Evolutionary conservation across 345 rosid species (phyloP).

Genomic region (Arabidopsis suecica): DNA sequence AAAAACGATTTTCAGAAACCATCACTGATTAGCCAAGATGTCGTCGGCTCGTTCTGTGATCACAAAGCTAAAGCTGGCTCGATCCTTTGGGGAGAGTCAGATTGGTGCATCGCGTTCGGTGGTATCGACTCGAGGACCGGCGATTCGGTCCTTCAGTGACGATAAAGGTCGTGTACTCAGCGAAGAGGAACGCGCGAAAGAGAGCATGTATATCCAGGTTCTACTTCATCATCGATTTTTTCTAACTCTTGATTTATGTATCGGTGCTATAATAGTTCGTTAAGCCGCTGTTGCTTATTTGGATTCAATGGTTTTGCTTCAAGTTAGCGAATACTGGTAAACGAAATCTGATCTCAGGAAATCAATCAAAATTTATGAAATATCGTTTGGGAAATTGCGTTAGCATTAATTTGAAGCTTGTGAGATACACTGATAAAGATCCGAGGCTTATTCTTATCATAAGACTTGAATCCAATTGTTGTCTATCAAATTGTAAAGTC

Average conservation of each 20-base stretch:
- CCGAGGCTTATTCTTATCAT: background rate
- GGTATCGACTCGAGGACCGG: conserved; percentile 54
- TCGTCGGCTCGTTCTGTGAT: conserved; percentile 51
- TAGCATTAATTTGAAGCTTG: background rate
- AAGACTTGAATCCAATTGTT: background rate
- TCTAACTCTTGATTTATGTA: background rate
- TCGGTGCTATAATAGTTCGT: conserved; percentile 6
- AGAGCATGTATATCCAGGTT: conserved; percentile 80
- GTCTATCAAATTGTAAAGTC: background rate
- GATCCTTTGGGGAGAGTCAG: conserved; percentile 55
- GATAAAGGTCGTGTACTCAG: conserved; percentile 72
- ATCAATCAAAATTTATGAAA: background rate
- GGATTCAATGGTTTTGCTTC: background rate
- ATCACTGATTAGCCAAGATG: conserved; percentile 42
- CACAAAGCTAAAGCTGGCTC: conserved; percentile 48
- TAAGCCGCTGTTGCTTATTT: background rate
- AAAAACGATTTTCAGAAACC: background rate
- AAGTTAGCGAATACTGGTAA: background rate
- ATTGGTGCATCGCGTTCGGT: conserved; percentile 38
- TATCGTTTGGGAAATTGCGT: background rate
- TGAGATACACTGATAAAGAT: background rate
- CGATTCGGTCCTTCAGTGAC: conserved; percentile 68
- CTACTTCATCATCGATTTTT: background rate
- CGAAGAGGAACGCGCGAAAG: conserved; percentile 88
- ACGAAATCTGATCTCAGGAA: conserved; percentile 12